Evolutionary conservation across 129 eudicot species (phyloP).

Genomic region (Lactuca saligna): DNA sequence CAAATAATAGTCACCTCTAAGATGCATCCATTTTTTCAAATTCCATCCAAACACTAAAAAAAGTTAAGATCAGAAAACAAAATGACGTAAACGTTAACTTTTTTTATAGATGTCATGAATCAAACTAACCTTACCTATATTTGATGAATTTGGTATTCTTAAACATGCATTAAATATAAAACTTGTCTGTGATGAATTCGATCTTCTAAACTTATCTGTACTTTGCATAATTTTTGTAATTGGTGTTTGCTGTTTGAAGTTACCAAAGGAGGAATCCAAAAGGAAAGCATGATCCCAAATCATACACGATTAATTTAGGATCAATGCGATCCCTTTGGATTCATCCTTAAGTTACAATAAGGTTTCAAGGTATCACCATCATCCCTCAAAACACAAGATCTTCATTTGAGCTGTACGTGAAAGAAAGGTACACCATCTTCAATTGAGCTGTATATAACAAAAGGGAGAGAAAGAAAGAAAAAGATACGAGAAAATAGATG

Average conservation of each 20-base stretch:
- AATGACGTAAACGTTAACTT: background rate
- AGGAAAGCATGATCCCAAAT: slow-evolving; percentile 77
- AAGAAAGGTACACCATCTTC: background rate
- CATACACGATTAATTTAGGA: slow-evolving; percentile 35
- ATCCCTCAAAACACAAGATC: background rate
- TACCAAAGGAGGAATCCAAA: slow-evolving; percentile 84
- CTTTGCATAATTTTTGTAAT: background rate
- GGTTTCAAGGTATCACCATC: slow-evolving; percentile 9
- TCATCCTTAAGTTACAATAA: slow-evolving; percentile 62
- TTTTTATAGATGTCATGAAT: background rate
- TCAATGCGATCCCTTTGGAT: slow-evolving; percentile 99
- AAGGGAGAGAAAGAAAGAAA: slow-evolving; percentile 24
- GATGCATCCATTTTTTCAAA: no score
- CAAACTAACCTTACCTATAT: slow-evolving; percentile 8
- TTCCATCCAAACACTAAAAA: background rate
- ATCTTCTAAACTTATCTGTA: background rate
- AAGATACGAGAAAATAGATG: slow-evolving; percentile 38
- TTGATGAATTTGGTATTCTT: background rate
- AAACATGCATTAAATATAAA: background rate
- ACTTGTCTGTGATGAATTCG: background rate
- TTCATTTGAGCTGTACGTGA: slow-evolving; percentile 11
- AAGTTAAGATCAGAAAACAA: background rate
- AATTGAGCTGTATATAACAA: background rate
- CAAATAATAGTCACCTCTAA: no score
- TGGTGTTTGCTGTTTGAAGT: slow-evolving; percentile 31